Evolutionary conservation across 2,329 filamentous ascomycete genomes (phyloP).

Genomic region (Fusarium metavorans): DNA sequence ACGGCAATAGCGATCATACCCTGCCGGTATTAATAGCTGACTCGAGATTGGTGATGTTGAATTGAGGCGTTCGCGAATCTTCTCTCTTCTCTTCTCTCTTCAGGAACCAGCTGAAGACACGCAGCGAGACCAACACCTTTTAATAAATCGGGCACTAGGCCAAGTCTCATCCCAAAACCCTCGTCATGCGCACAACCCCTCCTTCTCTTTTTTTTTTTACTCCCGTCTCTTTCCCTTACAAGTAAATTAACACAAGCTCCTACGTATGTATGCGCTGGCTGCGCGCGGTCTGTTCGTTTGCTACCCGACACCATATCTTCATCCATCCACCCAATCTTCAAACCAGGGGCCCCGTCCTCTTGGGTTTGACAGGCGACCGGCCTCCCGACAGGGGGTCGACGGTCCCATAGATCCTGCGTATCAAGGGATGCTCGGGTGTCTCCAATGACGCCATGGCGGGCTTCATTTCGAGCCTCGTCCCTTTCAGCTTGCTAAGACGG

Average conservation of each 20-base stretch:
- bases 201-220: not conserved
- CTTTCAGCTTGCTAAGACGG: not conserved
- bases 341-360: conserved; percentile 33
- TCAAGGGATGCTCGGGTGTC: conserved; percentile 29
- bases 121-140: conserved; percentile 17
- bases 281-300: conserved; percentile 7
- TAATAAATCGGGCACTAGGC: conserved; percentile 17
- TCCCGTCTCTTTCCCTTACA: not conserved
- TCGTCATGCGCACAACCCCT: conserved; percentile 22
- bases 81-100: not conserved
- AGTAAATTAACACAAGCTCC: conserved; percentile 2
- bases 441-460: conserved; percentile 31
- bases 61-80: not conserved
- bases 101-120: not conserved
- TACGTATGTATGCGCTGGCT: conserved; percentile 5
- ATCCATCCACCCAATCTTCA: conserved; percentile 24
- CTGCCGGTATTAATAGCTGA: not conserved
- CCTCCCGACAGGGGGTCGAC: conserved; percentile 27
- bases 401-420: conserved; percentile 23
- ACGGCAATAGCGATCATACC: not conserved
- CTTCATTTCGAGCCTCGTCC: conserved; percentile 27
- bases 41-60: not conserved
- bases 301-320: conserved; percentile 33
- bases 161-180: conserved; percentile 29
- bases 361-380: conserved; percentile 40